Evolutionary conservation across 176 grass and related monocot genomes (phyloP).

Genomic region (Phoenix dactylifera): DNA sequence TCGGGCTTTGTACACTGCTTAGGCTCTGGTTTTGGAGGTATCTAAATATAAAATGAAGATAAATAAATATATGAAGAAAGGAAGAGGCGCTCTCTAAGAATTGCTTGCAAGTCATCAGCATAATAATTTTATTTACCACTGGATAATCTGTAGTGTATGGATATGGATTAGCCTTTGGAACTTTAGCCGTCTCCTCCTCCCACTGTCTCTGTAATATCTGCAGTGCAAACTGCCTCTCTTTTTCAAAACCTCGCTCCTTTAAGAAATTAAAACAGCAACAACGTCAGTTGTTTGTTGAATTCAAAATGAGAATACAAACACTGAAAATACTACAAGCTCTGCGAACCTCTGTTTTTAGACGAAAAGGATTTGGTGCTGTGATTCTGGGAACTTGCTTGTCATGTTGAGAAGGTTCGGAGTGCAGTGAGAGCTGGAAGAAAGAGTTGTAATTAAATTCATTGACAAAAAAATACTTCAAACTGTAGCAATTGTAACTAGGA

Average conservation of each 20-base stretch:
- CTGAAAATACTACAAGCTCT: background rate
- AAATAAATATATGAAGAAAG: background rate
- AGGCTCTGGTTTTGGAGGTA: conserved; percentile 74
- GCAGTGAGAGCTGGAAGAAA: conserved; percentile 66
- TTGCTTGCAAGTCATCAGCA: too few species aligned
- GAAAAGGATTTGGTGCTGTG: conserved; percentile 78
- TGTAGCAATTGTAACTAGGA: too few species aligned
- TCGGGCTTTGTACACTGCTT: conserved; percentile 81
- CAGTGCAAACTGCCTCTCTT: conserved; percentile 53
- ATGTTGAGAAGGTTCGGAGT: conserved; percentile 47
- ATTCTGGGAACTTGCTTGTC: conserved; percentile 41
- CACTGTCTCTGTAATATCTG: conserved; percentile 55
- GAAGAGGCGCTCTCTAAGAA: too few species aligned
- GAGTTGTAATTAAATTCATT: background rate
- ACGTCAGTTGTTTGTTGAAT: background rate
- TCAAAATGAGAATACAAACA: background rate
- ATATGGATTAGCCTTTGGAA: conserved; percentile 79
- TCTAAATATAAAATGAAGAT: conserved; percentile 25
- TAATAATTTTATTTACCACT: conserved; percentile 34
- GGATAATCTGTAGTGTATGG: conserved; percentile 94
- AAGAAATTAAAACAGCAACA: conserved; percentile 1
- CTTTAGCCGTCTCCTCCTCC: conserved; percentile 61
- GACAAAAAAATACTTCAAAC: too few species aligned
- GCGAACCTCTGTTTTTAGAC: conserved; percentile 73
- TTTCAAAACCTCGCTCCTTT: conserved; percentile 74